Base-by-base conservation (phyloP, 176 grass and related monocot species). In the Tuctoria greenei region DNA sequence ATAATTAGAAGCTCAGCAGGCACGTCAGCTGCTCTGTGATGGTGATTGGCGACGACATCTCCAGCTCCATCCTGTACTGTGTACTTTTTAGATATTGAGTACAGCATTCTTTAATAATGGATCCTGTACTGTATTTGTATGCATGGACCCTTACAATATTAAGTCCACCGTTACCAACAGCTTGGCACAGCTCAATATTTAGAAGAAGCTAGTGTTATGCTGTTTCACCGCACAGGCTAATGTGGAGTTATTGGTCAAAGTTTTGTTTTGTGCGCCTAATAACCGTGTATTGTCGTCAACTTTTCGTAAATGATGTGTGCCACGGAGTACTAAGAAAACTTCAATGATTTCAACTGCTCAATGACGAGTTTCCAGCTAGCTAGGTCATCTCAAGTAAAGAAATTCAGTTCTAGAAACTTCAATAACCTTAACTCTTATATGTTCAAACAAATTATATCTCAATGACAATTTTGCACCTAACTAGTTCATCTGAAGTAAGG, bases 91-190 rank as follows among this genome's bases (percentile, higher is more conserved):
- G n/a, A n/a, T n/a, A n/a, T n/a, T n/a, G n/a, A n/a, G n/a, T n/a
- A n/a, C n/a, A n/a, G n/a, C n/a, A n/a, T n/a, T n/a, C n/a, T n/a
- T n/a, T n/a, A n/a, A n/a, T n/a, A n/a, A n/a, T n/a, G n/a, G n/a
- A n/a, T n/a, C n/a, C n/a, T n/a, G n/a, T n/a, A n/a, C n/a, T n/a
- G n/a, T n/a, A n/a, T n/a, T 42, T 56, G 64, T 10, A 36, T 79
- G 24, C 37, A 69, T 59, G 25, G 37, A 21, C 51, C 35, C 25
- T 25, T 69, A 79, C 65, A 73, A 73, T 73, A 65, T 35, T 56
- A 73, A 35, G 36, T 23, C 65, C 69, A 73, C 13, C 23, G 73
- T 42, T 9, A 72, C 9, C 11, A 52, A 58, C 42, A 72, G 69
- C 23, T 54, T 21, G 62, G 69, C 36, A 27, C 67, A 71, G 20